A percentile compares a stretch with the other conserved stretches of the same genome.
phyloP scores from a whole-genome alignment of 495 filamentous ascomycete species.

The Rhypophila decipiens region DNA sequence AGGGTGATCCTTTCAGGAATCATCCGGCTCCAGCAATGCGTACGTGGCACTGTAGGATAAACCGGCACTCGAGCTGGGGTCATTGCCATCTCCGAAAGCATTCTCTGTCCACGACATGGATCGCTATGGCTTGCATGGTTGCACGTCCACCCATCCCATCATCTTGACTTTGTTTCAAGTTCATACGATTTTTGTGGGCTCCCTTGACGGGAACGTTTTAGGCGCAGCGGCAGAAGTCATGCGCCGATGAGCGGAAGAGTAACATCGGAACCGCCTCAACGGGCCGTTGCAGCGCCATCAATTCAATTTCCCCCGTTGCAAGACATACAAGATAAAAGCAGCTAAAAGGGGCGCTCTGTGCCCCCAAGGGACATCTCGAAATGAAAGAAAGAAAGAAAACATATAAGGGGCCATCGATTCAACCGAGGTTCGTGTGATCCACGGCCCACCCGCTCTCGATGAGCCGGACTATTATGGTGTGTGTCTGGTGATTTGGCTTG shows the following conservation, averaged over 20 bases:
- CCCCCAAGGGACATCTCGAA: background rate
- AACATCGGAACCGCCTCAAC: conserved; percentile 3
- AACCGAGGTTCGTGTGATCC: background rate
- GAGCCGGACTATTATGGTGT: background rate
- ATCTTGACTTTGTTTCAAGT: background rate
- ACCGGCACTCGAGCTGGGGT: too few species aligned
- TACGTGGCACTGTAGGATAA: too few species aligned
- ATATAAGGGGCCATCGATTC: background rate
- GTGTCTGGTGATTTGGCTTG: background rate
- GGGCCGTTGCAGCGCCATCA: conserved; percentile 10
- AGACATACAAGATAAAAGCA: background rate
- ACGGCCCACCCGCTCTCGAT: background rate
- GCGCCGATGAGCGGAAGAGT: background rate
- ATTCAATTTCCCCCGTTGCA: conserved; percentile 5
- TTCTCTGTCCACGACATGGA: too few species aligned
- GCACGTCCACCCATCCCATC: too few species aligned
- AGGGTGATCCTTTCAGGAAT: too few species aligned
- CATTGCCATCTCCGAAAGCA: too few species aligned
- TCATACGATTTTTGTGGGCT: background rate
- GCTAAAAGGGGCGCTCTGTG: background rate
- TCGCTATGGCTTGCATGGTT: background rate
- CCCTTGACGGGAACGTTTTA: too few species aligned
- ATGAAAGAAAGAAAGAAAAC: background rate
- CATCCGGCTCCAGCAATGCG: too few species aligned
- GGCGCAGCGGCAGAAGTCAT: background rate